A percentile compares a stretch with the other conserved stretches of the same genome.
Conservation (phyloP, 176 grass and related monocot genomes). For the Zea luxurians region DNA sequence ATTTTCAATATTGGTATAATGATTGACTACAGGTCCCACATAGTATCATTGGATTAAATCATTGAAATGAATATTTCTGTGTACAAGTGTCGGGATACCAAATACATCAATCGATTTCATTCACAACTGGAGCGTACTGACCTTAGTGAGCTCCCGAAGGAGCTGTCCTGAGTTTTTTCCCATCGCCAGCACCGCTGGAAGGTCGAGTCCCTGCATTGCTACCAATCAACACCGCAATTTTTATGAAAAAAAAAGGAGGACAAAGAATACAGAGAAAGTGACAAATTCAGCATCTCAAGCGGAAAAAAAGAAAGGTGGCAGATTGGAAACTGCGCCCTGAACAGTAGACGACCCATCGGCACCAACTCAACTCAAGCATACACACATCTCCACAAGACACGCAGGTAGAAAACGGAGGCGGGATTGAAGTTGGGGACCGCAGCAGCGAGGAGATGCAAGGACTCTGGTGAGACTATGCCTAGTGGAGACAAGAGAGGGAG, state of each 20-base stretch:
- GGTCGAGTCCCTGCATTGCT: background rate
- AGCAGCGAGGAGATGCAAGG: background rate
- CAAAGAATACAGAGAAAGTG: background rate
- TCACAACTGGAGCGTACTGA: background rate
- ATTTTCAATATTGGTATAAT: background rate
- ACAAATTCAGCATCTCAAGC: background rate
- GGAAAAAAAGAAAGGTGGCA: background rate
- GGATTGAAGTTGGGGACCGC: background rate
- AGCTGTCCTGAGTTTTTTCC: background rate
- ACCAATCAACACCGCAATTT: background rate
- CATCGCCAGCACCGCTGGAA: background rate
- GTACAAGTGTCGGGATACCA: background rate
- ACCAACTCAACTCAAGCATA: background rate
- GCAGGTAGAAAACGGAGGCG: background rate
- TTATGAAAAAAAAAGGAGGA: background rate
- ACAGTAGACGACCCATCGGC: background rate
- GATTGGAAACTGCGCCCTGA: background rate
- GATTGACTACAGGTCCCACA: background rate
- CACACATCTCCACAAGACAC: background rate
- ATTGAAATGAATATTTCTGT: background rate
- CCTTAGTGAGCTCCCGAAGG: conserved; percentile 23
- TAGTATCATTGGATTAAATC: background rate
- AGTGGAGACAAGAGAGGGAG: background rate
- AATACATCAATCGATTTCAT: background rate
- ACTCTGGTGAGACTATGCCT: background rate